Base-by-base conservation (phyloP, 2,329 filamentous ascomycete genomes). In the Exophiala calicioides region DNA sequence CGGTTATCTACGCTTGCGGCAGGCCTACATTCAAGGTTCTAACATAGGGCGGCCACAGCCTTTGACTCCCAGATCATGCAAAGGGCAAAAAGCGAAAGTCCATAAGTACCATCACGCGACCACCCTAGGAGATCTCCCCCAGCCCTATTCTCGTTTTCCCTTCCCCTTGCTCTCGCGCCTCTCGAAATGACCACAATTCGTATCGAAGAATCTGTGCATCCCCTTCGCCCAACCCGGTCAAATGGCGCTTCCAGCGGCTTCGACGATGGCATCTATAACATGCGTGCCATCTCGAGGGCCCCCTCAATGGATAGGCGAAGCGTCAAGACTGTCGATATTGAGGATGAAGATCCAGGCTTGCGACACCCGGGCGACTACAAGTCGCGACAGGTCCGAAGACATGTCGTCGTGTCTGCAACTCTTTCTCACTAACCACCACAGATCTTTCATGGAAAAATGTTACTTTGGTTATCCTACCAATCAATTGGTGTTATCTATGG, bases 401-500 rank as follows among this genome's bases (percentile, higher is more conserved):
- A 27, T 27, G 24, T 27, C 24, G 24, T 12, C 12, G 7, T 27
- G 24, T 12, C 24, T 27, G 24, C 12, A 12, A 7, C 12, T 12
- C 12, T 27, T 12, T 27, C 12, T 27, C 24, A 12, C 24, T 27
- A 12, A 27, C 7, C 24, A 27, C 7, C 24, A 12, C 24, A 37
- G 10, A n/a, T 37, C 34, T 69, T 68, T 55, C 57, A 53, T 13
- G 62, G 60, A 21, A 58, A 53, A 39, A 50, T 44, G 39, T 37
- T 58, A 6, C 40, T 55, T 15, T 55, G 70, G 66, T 68, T 78
- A 10, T 72, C 77, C 5, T 81, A 80, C 58, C 76, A 80, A 55
- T 75, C 72, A 1, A 71, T 74, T 24, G 77, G 77, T 24, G 76
- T 79, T 46, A 80, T 80, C 41, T 80, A 80, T 50, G 77, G 77